phyloP scores from a whole-genome alignment of 1,139 yeast genomes.

The Geotrichum aggregatum region DNA sequence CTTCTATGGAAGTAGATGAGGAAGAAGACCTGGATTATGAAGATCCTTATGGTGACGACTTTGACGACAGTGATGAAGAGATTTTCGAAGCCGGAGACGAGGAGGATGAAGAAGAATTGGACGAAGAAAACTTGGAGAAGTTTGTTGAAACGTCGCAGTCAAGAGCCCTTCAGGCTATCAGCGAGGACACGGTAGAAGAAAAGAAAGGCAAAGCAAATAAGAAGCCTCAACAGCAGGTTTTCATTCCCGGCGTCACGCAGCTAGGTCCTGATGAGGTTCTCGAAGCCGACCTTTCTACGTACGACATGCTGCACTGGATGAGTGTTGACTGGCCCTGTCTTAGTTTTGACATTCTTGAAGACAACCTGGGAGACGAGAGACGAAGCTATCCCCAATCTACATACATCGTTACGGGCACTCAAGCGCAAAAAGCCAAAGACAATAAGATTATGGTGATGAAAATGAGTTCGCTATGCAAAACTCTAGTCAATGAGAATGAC shows the following conservation, averaged over 20 bases:
- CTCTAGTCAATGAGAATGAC: slow-evolving; percentile 73
- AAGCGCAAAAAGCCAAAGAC: slow-evolving; percentile 81
- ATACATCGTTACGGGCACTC: slow-evolving; percentile 88
- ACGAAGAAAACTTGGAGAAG: slow-evolving; percentile 38
- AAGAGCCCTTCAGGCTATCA: slow-evolving; percentile 34
- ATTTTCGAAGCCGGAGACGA: slow-evolving; percentile 45
- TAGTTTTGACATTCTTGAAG: slow-evolving; percentile 85
- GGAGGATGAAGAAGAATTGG: slow-evolving; percentile 57
- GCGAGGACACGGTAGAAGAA: slow-evolving; percentile 38
- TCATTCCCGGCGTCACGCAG: slow-evolving; percentile 79
- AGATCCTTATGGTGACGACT: slow-evolving; percentile 92
- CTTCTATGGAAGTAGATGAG: slow-evolving; percentile 31
- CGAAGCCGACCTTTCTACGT: slow-evolving; percentile 94
- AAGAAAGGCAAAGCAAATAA: slow-evolving; percentile 36
- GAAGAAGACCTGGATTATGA: slow-evolving; percentile 76
- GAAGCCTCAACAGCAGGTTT: slow-evolving; percentile 42
- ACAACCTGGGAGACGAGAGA: slow-evolving; percentile 80
- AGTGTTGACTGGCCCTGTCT: slow-evolving; percentile 97
- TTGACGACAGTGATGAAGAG: slow-evolving; percentile 73
- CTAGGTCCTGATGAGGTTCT: slow-evolving; percentile 92
- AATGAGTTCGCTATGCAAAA: slow-evolving; percentile 74
- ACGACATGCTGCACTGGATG: slow-evolving; percentile 93
- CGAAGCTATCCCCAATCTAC: slow-evolving; percentile 85
- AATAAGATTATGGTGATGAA: slow-evolving; percentile 84
- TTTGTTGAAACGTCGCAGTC: slow-evolving; percentile 25